Percentiles rank a stretch among this genome's conserved stretches.
phyloP scores from a whole-genome alignment of 2,329 filamentous ascomycete species.

The Xylariaceae sp. region DNA sequence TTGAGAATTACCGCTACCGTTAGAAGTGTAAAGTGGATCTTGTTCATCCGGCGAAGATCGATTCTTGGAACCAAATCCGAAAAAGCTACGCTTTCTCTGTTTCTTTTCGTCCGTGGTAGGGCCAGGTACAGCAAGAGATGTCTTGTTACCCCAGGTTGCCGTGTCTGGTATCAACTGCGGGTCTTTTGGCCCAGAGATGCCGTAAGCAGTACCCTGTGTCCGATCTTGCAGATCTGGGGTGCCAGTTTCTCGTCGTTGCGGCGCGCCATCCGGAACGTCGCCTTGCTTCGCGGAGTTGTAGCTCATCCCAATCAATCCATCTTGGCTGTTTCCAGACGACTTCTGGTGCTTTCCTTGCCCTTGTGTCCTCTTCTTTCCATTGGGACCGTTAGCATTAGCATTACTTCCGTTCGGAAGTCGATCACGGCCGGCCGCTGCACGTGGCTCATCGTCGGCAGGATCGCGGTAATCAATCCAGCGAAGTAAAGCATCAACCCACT shows the following conservation, averaged over 20 bases:
- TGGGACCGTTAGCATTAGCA: conserved; percentile 41
- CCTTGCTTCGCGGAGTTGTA: conserved; percentile 60
- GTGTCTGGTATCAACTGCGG: conserved; percentile 81
- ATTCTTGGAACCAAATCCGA: conserved; percentile 67
- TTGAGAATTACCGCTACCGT: conserved; percentile 44
- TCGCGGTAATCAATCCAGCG: conserved; percentile 83
- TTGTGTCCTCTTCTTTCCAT: conserved; percentile 48
- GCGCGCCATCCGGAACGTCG: conserved; percentile 50
- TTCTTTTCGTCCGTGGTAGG: conserved; percentile 73
- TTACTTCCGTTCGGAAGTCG: conserved; percentile 42
- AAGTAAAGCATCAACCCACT: conserved; percentile 88
- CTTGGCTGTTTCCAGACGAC: conserved; percentile 41
- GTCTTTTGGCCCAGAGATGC: conserved; percentile 87
- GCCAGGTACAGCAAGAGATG: conserved; percentile 50
- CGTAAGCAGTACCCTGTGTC: conserved; percentile 45
- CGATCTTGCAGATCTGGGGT: conserved; percentile 36
- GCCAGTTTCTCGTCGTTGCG: conserved; percentile 36
- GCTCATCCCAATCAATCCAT: conserved; percentile 58
- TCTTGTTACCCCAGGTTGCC: conserved; percentile 83
- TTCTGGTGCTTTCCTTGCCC: conserved; percentile 40
- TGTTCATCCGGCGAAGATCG: conserved; percentile 61
- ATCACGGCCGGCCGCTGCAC: conserved; percentile 44
- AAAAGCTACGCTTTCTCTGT: conserved; percentile 76
- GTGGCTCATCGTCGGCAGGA: conserved; percentile 56
- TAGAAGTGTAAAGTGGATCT: conserved; percentile 57